Evolutionary conservation across 2,329 filamentous ascomycete genomes (phyloP).

Genomic region (Arthrobotrys pseudoclavata): DNA sequence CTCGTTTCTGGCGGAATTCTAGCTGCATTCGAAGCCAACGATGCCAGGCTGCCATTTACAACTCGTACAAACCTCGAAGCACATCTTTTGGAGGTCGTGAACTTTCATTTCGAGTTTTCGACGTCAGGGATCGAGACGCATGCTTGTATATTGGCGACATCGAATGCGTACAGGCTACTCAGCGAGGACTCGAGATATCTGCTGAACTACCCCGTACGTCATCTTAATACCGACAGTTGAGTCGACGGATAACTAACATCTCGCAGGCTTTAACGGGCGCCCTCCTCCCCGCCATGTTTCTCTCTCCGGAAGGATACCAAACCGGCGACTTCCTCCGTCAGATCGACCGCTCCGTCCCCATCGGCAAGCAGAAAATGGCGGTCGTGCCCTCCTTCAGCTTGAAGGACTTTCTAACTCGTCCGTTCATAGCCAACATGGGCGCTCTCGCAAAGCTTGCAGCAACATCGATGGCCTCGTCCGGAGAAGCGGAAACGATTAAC

Average conservation of each 20-base stretch:
- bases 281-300: constrained; percentile 76
- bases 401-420: constrained; percentile 67
- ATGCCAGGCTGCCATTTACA: constrained; percentile 50
- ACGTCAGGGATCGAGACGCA: constrained; percentile 53
- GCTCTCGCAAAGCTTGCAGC: constrained; percentile 76
- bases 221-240: not conserved
- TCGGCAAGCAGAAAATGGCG: constrained; percentile 73
- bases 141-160: constrained; percentile 52
- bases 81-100: constrained; percentile 49
- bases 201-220: constrained; percentile 50
- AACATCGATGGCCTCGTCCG: constrained; percentile 70
- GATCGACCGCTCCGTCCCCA: constrained; percentile 76
- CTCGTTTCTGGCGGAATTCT: constrained; percentile 84
- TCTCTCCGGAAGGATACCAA: constrained; percentile 79
- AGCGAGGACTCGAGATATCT: constrained; percentile 54
- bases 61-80: constrained; percentile 51
- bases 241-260: not conserved
- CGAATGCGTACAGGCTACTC: constrained; percentile 45
- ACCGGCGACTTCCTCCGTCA: constrained; percentile 80
- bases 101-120: constrained; percentile 57
- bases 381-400: constrained; percentile 39
- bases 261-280: constrained; percentile 74
- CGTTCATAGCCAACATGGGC: constrained; percentile 77
- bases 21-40: constrained; percentile 63
- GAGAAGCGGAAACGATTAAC: constrained; percentile 68